These are phyloP conservation scores for Saprolegnia parasitica DNA, from an alignment of 352 stramenopile species.

Conservation along the genomic window DNA sequence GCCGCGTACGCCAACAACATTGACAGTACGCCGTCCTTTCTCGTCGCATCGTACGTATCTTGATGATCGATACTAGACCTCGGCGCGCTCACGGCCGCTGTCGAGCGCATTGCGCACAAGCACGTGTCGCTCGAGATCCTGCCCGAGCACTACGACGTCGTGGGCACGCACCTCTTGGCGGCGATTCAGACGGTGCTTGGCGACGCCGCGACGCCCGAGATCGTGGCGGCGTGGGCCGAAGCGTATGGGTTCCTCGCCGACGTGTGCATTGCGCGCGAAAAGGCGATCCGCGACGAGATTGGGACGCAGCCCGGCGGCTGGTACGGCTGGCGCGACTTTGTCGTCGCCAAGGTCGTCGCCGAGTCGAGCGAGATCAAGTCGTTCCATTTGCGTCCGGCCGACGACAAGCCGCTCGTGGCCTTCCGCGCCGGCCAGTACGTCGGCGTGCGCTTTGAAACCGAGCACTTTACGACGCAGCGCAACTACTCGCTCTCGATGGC, in stretches of 20 bases:
- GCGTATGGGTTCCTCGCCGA: slow-evolving; percentile 51
- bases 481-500: slow-evolving; percentile 52
- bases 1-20: slow-evolving; percentile 56
- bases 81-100: slow-evolving; percentile 40
- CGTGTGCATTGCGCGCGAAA: slow-evolving; percentile 54
- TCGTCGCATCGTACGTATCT: too few species aligned
- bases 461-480: slow-evolving; percentile 40
- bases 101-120: slow-evolving; percentile 55
- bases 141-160: slow-evolving; percentile 61
- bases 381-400: slow-evolving; percentile 47
- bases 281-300: slow-evolving; percentile 39
- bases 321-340: slow-evolving; percentile 49
- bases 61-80: slow-evolving; percentile 30
- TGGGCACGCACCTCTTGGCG: slow-evolving; percentile 46
- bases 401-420: slow-evolving; percentile 36
- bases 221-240: slow-evolving; percentile 50
- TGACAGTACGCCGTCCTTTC: slow-evolving; percentile 33
- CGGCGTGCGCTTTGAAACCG: slow-evolving; percentile 43
- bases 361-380: slow-evolving; percentile 48
- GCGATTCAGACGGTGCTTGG: slow-evolving; percentile 51
- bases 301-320: slow-evolving; percentile 41
- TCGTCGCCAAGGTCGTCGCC: slow-evolving; percentile 42
- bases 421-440: slow-evolving; percentile 58
- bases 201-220: slow-evolving; percentile 51
- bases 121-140: slow-evolving; percentile 55